A percentile compares a stretch with the other conserved stretches of the same genome.
phyloP scores from a whole-genome alignment of 352 stramenopile species.

The Ophiocytium majus region DNA sequence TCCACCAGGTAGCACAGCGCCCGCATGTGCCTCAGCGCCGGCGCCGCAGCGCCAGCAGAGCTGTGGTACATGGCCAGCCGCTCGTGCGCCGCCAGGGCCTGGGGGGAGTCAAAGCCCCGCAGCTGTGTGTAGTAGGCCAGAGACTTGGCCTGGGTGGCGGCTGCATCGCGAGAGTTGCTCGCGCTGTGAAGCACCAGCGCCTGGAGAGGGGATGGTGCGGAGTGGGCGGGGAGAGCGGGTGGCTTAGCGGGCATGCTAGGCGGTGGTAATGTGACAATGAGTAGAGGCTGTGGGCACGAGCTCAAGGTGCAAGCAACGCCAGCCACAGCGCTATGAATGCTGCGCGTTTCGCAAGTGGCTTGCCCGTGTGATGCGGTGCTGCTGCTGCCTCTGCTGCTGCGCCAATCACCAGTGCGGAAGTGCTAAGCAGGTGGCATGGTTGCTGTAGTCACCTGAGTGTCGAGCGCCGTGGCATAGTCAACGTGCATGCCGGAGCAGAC shows the following conservation, averaged over 20 bases:
- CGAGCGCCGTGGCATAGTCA: conserved; percentile 39
- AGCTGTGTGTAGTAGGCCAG: conserved; percentile 82
- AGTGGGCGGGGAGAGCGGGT: no score
- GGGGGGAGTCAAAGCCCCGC: conserved; percentile 77
- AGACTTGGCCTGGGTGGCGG: conserved; percentile 78
- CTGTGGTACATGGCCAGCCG: conserved; percentile 78
- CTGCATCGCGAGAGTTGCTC: conserved; percentile 73
- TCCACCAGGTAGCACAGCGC: conserved; percentile 86
- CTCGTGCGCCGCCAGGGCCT: conserved; percentile 76
- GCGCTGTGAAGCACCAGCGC: conserved; percentile 56
- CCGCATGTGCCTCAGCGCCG: conserved; percentile 75
- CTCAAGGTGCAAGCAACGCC: no score
- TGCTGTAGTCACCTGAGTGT: conserved; percentile 26
- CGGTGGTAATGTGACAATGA: no score
- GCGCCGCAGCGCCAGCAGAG: conserved; percentile 63
- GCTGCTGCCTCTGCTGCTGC: no score
- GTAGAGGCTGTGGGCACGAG: no score
- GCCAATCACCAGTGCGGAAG: no score
- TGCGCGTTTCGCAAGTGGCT: no score
- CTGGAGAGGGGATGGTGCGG: not conserved
- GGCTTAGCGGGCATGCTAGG: no score
- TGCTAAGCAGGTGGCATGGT: not conserved
- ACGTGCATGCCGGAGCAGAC: conserved; percentile 54
- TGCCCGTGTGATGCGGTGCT: no score
- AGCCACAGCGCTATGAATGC: no score